Percentiles rank a stretch among this genome's conserved stretches.
Evolutionary conservation across 768 basidiomycete genomes (phyloP).

Genomic region (Kondoa malvinella): DNA sequence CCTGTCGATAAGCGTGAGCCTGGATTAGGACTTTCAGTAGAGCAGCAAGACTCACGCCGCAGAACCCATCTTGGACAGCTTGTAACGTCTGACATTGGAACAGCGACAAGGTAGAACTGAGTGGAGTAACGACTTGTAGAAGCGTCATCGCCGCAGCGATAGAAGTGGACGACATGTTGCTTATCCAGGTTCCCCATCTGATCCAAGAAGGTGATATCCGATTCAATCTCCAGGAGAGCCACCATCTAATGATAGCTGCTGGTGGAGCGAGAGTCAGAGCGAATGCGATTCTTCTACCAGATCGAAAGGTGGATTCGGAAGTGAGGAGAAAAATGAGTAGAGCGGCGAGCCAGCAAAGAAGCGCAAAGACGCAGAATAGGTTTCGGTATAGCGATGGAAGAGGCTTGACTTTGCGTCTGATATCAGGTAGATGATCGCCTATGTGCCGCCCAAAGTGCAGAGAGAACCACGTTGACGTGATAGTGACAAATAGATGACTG

Average conservation of each 20-base stretch:
- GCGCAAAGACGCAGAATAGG: background rate
- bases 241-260: background rate
- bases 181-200: background rate
- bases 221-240: background rate
- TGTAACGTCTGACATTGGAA: background rate
- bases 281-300: background rate
- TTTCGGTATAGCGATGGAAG: background rate
- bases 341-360: background rate
- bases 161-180: background rate
- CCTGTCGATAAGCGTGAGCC: no score
- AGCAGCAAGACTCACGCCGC: no score
- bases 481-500: background rate
- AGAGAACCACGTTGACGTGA: background rate
- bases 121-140: background rate
- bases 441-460: background rate
- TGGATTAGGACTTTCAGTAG: no score
- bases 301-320: background rate
- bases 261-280: background rate
- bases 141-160: background rate
- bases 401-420: background rate
- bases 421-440: background rate
- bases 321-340: background rate
- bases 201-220: background rate
- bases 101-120: background rate
- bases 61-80: background rate